Base-by-base conservation (phyloP, 192 early-diverging fungal species). In the Dissophora globulifera region DNA sequence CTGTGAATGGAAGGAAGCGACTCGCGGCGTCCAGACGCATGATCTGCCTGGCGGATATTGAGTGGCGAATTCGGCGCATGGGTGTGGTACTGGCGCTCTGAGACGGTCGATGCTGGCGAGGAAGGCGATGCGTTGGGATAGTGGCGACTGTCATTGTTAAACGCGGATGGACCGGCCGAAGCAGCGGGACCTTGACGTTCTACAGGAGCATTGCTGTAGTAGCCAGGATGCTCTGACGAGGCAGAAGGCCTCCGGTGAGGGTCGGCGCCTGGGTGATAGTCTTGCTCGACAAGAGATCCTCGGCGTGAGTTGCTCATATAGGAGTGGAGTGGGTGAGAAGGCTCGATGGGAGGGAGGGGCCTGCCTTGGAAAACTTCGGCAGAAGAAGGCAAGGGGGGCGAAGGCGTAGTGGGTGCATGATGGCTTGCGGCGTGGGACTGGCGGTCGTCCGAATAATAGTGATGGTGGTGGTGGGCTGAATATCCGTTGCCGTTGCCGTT, bases 231-330 rank as follows among this genome's bases (percentile, higher is more conserved):
- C 2, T 50, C 50, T 10, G 49, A 16, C 2, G 54, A 29, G 52
- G 56, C 51, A 10, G 71, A 75, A 3, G 62, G 30, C 29, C 69
- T 47, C 26, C 62, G 46, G 35, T 75, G 63, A 33, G 43, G 17
- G 22, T 75, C 71, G 16, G 41, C 20, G 45, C 31, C 45, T 3
- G 33, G 29, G 31, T 58, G 57, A 29, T 66, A 59, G 26, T 65
- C 71, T 31, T 55, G 32, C 20, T 75, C 62, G 33, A 33, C 57
- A 6, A 75, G 22, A 11, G 71, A 75, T 6, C 71, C 62, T 31
- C 71, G 48, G 22, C 71, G 71, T 8, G 71, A 75, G 57, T 45
- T 75, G 43, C 56, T 54, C 71, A 75, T 75, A 32, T 75, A 75
- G 19, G 17, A 40, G 41, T 75, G 71, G 11, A 75, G 62, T 3